phyloP scores from a whole-genome alignment of 1,284 basidiomycete species.

The Leccinum angustisporum region DNA sequence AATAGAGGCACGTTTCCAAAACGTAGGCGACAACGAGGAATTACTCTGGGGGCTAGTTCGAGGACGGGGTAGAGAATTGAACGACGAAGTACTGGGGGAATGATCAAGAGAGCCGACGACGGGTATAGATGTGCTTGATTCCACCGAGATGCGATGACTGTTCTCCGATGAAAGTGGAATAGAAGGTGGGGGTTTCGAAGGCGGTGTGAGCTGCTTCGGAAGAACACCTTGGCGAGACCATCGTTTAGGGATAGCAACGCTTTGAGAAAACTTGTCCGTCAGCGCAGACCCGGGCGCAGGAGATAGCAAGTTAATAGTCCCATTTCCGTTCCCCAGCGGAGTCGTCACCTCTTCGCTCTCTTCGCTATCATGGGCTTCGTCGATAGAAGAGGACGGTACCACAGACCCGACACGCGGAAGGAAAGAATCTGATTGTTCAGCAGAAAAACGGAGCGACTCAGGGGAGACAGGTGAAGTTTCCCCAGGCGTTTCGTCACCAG shows the following conservation, averaged over 20 bases:
- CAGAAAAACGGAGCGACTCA: constrained; percentile 1
- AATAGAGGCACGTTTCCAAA: constrained; percentile 58
- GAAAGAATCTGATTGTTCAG: constrained; percentile 5
- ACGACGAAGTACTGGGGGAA: constrained; percentile 46
- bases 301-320: background rate
- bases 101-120: constrained; percentile 40
- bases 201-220: constrained; percentile 55
- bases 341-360: constrained; percentile 4
- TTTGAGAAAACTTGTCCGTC: constrained; percentile 17
- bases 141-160: constrained; percentile 20
- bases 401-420: constrained; percentile 3
- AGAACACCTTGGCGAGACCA: constrained; percentile 62
- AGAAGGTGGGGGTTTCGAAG: constrained; percentile 57
- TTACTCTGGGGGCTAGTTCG: constrained; percentile 46
- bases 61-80: constrained; percentile 36
- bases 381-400: background rate
- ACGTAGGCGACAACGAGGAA: constrained; percentile 48
- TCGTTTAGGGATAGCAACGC: constrained; percentile 41
- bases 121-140: constrained; percentile 29
- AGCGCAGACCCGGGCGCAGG: constrained; percentile 1
- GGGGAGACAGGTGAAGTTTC: constrained; percentile 13
- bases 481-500: constrained; percentile 12
- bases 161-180: constrained; percentile 35
- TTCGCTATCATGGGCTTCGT: constrained; percentile 2
- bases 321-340: constrained; percentile 9